A percentile compares a stretch with the other conserved stretches of the same genome.
phyloP scores from a whole-genome alignment of 2,329 filamentous ascomycete species.

The Pseudogymnoascus sp. region DNA sequence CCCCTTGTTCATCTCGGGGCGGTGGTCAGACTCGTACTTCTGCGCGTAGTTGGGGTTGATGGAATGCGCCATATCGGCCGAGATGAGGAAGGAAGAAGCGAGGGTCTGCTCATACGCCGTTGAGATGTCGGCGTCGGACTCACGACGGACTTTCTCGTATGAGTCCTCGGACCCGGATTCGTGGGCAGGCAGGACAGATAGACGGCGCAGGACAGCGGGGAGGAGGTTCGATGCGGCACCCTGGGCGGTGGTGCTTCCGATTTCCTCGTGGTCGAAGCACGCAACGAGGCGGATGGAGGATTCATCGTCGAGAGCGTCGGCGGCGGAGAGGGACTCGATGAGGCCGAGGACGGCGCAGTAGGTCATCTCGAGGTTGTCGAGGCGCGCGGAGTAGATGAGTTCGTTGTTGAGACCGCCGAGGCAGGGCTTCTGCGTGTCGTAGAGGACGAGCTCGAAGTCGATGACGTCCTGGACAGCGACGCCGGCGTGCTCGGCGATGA shows the following conservation, averaged over 20 bases:
- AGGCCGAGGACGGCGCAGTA: conserved; percentile 84
- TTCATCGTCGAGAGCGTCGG: conserved; percentile 63
- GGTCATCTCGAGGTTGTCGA: conserved; percentile 95
- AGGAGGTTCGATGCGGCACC: conserved; percentile 90
- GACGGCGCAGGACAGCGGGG: conserved; percentile 74
- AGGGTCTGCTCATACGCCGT: conserved; percentile 93
- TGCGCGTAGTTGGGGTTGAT: conserved; percentile 89
- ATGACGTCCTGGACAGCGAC: conserved; percentile 64
- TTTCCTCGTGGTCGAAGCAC: conserved; percentile 96
- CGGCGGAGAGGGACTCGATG: conserved; percentile 63
- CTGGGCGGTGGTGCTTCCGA: conserved; percentile 85
- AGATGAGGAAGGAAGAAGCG: conserved; percentile 84
- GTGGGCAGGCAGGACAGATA: conserved; percentile 64
- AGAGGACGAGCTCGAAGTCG: conserved; percentile 95
- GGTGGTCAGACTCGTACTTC: conserved; percentile 88
- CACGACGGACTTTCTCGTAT: conserved; percentile 49
- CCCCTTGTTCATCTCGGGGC: conserved; percentile 92
- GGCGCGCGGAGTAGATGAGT: conserved; percentile 88
- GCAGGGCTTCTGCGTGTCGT: conserved; percentile 86
- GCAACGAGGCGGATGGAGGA: conserved; percentile 80
- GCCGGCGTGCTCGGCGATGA: conserved; percentile 73
- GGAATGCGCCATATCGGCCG: conserved; percentile 94
- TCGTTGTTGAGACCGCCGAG: conserved; percentile 85
- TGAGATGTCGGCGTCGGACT: conserved; percentile 51
- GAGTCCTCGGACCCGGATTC: conserved; percentile 50